Percentiles rank a stretch among this genome's conserved stretches.
These are phyloP conservation scores for Aspergillaceae sp. DNA, from an alignment of 2,329 filamentous ascomycete genomes.

Conservation along the genomic window DNA sequence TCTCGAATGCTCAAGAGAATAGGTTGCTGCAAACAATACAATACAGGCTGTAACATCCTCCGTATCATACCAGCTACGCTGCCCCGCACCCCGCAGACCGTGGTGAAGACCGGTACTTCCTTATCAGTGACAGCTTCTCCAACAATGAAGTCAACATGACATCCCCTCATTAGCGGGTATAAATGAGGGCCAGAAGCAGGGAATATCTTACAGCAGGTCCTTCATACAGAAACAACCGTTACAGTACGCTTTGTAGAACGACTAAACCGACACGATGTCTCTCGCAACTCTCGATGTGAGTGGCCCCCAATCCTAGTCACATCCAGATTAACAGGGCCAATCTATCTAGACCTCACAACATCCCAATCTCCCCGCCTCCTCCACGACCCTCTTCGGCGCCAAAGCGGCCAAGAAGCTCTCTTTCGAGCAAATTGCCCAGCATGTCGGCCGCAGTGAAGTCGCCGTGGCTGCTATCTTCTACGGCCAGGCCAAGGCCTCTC, in stretches of 20 bases:
- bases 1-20: too few relatives aligned
- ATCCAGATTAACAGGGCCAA: neutral
- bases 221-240: neutral
- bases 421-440: constrained; percentile 68
- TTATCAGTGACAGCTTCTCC: too few relatives aligned
- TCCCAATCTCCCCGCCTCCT: constrained; percentile 61
- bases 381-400: constrained; percentile 66
- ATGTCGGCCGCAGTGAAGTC: constrained; percentile 71
- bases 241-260: neutral
- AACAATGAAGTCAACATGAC: too few relatives aligned
- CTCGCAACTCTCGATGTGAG: constrained; percentile 38
- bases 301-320: neutral
- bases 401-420: constrained; percentile 67
- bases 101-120: too few relatives aligned
- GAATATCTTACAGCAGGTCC: neutral
- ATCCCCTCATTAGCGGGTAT: too few relatives aligned
- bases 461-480: constrained; percentile 86
- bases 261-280: constrained; percentile 26
- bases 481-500: constrained; percentile 66
- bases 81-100: too few relatives aligned
- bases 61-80: too few relatives aligned
- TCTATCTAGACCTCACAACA: constrained; percentile 20
- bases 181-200: too few relatives aligned
- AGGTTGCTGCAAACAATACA: too few relatives aligned
- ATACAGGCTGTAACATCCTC: too few relatives aligned